Percentiles rank a stretch among this genome's conserved stretches.
These are phyloP conservation scores for Dissophora globulifera DNA, from an alignment of 192 early-diverging fungal genomes.

Conservation along the genomic window DNA sequence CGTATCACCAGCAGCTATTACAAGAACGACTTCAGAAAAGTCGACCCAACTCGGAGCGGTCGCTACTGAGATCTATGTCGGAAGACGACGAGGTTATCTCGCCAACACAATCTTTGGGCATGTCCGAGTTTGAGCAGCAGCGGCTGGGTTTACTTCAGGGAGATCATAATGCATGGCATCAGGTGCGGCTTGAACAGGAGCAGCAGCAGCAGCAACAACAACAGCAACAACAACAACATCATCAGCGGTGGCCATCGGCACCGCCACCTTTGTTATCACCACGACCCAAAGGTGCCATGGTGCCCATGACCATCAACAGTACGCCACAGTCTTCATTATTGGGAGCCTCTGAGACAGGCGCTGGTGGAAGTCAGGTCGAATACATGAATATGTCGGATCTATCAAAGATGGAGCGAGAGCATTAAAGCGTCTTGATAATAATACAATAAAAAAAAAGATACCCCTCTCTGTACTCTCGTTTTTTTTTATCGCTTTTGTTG, in stretches of 20 bases:
- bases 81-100: constrained; percentile 3
- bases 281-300: constrained; percentile 7
- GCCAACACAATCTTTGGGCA: background rate
- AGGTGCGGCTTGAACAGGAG: constrained; percentile 10
- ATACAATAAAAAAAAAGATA: no score
- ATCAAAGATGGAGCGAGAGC: background rate
- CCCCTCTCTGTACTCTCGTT: no score
- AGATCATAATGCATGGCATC: constrained; percentile 14
- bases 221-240: background rate
- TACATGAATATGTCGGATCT: constrained; percentile 3
- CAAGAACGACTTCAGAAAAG: constrained; percentile 10
- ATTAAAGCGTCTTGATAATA: no score
- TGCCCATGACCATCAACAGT: background rate
- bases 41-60: background rate
- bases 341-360: background rate
- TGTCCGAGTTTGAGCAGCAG: constrained; percentile 1
- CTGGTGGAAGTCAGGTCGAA: no score
- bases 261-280: constrained; percentile 8
- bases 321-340: background rate
- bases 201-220: constrained; percentile 7
- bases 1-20: constrained; percentile 23
- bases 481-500: background rate
- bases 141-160: constrained; percentile 10
- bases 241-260: no score
- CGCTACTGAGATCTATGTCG: background rate